These are phyloP conservation scores for Pseudopithomyces chartarum DNA, from an alignment of 2,329 filamentous ascomycete species.

Conservation along the genomic window DNA sequence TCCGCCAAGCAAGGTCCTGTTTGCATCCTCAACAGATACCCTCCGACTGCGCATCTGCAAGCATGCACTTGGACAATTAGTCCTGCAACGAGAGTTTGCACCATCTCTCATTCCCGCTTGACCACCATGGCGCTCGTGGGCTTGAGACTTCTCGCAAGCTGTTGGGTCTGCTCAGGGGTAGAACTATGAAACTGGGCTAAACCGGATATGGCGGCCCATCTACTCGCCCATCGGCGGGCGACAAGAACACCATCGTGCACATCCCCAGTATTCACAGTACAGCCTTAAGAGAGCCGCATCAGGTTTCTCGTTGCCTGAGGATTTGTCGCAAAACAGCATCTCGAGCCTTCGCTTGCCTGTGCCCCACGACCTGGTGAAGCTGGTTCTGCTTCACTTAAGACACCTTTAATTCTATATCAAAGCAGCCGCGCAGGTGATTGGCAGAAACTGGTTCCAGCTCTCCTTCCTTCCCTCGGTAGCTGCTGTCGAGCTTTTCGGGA, in stretches of 20 bases:
- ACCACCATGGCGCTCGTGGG: slow-evolving; percentile 35
- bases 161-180: slow-evolving; percentile 29
- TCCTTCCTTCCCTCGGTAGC: slow-evolving; percentile 15
- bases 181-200: slow-evolving; percentile 38
- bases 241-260: slow-evolving; percentile 27
- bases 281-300: slow-evolving; percentile 27
- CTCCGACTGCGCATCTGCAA: slow-evolving; percentile 7
- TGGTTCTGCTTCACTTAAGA: slow-evolving; percentile 25
- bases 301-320: slow-evolving; percentile 23
- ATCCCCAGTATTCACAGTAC: slow-evolving; percentile 27
- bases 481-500: slow-evolving; percentile 4
- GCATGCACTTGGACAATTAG: background rate
- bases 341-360: slow-evolving; percentile 28
- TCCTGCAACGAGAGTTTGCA: slow-evolving; percentile 14
- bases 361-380: slow-evolving; percentile 18
- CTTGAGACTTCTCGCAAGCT: slow-evolving; percentile 23
- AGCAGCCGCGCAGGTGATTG: slow-evolving; percentile 22
- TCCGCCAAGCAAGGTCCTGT: slow-evolving; percentile 3
- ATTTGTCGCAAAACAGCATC: slow-evolving; percentile 25
- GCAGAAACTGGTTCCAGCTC: slow-evolving; percentile 30
- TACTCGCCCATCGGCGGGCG: slow-evolving; percentile 35
- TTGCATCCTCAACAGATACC: slow-evolving; percentile 2
- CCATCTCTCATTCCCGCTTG: slow-evolving; percentile 26
- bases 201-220: slow-evolving; percentile 20
- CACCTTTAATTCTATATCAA: slow-evolving; percentile 25